Base-by-base conservation (phyloP, 2,329 filamentous ascomycete species). In the Madurella fahalii region DNA sequence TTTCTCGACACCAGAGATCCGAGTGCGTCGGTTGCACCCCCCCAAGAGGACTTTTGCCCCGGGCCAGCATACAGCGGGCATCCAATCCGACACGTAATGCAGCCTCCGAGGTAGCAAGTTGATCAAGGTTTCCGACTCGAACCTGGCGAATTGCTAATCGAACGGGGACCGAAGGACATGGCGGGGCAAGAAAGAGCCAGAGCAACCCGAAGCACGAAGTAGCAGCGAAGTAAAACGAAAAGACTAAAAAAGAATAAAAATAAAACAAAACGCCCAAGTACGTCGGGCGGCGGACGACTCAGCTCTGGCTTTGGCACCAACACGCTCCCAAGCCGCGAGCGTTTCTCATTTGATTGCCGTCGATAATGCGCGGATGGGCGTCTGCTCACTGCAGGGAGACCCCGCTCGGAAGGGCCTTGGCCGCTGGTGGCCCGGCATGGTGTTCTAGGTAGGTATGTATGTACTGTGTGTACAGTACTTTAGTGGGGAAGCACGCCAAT, bases 41-140 rank as follows among this genome's bases (percentile, higher is more conserved):
- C 41, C 34, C 47, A 17, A 25, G 50, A 52, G 53, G 47, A 17
- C 31, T 47, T 31, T n/a, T 31, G 37, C 47, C 52, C 39, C 30
- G 30, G 5, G 16, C 25, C 32, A 32, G 42, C 17, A 37, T 25
- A 47, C 42, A 20, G 43, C 47, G 25, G 40, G 41, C 44, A 32
- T 39, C 54, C 51, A 54, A 56, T 54, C 50, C 51, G 50, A 44
- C 57, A 45, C 31, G 42, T 40, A 53, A 52, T 44, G 42, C 54
- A 49, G 41, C 34, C 51, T 32, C 25, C 25, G 48, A 40, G 18
- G n/a, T 48, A 55, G 15, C 25, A 15, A 8, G 16, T 17, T 18
- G 16, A 16, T 17, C 15, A 16, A 47, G 40, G 45, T 13, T 37
- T 32, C 45, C 31, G 25, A 30, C 18, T 16, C 45, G 17, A 54